phyloP scores from a whole-genome alignment of 2,329 filamentous ascomycete genomes.

The Emericellopsis cladophorae region DNA sequence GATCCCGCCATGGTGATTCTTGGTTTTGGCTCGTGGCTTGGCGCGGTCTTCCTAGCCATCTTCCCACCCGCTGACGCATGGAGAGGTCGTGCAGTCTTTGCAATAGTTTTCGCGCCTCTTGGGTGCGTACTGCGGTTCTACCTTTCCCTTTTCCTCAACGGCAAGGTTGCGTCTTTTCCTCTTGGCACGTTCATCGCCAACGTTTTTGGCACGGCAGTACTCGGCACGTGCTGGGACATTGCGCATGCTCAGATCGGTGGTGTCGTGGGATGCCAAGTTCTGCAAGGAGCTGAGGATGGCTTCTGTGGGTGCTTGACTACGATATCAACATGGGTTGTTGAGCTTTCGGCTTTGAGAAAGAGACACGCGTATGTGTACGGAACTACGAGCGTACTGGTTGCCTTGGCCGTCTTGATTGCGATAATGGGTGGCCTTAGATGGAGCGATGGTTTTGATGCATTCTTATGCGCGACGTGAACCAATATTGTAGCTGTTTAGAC shows the following conservation, averaged over 20 bases:
- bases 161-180: slow-evolving; percentile 54
- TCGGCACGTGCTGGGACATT: slow-evolving; percentile 69
- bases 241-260: slow-evolving; percentile 51
- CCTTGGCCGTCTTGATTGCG: slow-evolving; percentile 47
- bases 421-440: slow-evolving; percentile 68
- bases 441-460: slow-evolving; percentile 41
- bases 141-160: slow-evolving; percentile 58
- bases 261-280: slow-evolving; percentile 51
- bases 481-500: no score
- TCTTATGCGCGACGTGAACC: slow-evolving; percentile 19
- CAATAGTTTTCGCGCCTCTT: slow-evolving; percentile 69
- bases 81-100: slow-evolving; percentile 65
- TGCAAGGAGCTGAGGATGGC: slow-evolving; percentile 54
- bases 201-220: slow-evolving; percentile 58
- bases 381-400: slow-evolving; percentile 41
- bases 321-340: slow-evolving; percentile 54
- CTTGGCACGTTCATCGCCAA: slow-evolving; percentile 81
- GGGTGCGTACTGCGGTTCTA: slow-evolving; percentile 71
- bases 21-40: slow-evolving; percentile 66
- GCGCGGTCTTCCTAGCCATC: slow-evolving; percentile 57
- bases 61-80: slow-evolving; percentile 62
- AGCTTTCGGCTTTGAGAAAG: slow-evolving; percentile 39
- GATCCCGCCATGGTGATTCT: slow-evolving; percentile 54
- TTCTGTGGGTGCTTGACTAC: slow-evolving; percentile 57
- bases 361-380: slow-evolving; percentile 58